Evolutionary conservation across 1,284 basidiomycete species (phyloP).

Genomic region (Ganoderma lucidum): DNA sequence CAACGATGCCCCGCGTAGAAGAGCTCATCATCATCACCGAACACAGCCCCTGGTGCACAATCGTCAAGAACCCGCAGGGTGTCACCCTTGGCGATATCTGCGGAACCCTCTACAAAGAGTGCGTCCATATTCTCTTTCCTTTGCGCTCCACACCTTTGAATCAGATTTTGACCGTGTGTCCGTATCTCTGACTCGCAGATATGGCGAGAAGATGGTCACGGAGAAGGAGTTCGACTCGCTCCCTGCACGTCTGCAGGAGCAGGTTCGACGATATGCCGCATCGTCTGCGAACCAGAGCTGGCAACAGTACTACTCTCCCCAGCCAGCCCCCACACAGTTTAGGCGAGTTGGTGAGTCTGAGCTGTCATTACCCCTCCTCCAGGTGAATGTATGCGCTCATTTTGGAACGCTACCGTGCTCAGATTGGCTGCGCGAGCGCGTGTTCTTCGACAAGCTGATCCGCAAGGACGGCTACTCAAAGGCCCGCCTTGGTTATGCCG

Average conservation of each 20-base stretch:
- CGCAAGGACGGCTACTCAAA: conserved; percentile 66
- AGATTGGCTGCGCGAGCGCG: conserved; percentile 81
- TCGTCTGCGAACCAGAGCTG: conserved; percentile 46
- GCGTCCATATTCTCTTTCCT: neutral
- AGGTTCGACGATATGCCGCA: conserved; percentile 65
- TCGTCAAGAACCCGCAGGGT: conserved; percentile 73
- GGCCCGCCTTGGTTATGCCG: conserved; percentile 72
- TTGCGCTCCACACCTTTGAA: conserved; percentile 34
- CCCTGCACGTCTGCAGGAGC: conserved; percentile 70
- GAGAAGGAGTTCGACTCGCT: conserved; percentile 70
- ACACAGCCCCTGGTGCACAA: conserved; percentile 81
- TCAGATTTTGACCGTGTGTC: neutral
- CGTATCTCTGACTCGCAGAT: conserved; percentile 48
- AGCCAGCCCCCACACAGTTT: conserved; percentile 53
- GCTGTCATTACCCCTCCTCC: neutral
- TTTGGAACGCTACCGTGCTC: neutral
- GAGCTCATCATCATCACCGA: conserved; percentile 79
- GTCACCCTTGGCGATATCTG: conserved; percentile 80
- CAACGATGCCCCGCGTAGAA: conserved; percentile 78
- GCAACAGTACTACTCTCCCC: conserved; percentile 55
- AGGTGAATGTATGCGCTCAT: neutral
- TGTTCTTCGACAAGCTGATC: conserved; percentile 71
- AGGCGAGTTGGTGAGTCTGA: conserved; percentile 64
- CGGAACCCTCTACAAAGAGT: conserved; percentile 75
- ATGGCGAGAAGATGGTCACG: conserved; percentile 70